A percentile compares a stretch with the other conserved stretches of the same genome.
phyloP scores from a whole-genome alignment of 192 early-diverging fungal genomes.

The Coemansia sp. region DNA sequence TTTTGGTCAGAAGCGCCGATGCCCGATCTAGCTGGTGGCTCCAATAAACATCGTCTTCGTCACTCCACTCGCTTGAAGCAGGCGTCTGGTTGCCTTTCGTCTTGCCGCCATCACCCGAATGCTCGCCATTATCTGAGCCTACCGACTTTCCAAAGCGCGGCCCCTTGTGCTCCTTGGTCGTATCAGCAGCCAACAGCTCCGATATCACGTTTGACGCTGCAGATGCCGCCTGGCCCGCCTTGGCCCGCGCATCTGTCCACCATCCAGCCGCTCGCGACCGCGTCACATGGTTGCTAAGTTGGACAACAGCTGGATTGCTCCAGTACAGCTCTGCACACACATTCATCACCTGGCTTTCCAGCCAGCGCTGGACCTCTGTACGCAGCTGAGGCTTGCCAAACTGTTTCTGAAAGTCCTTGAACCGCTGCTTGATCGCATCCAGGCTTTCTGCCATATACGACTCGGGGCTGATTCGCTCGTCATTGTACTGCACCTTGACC shows the following conservation, averaged over 20 bases:
- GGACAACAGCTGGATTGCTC: slow-evolving; percentile 71
- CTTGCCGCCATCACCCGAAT: background rate
- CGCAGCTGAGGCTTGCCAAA: slow-evolving; percentile 96
- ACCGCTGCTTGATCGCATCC: slow-evolving; percentile 89
- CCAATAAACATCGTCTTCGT: slow-evolving; percentile 70
- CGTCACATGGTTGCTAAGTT: slow-evolving; percentile 65
- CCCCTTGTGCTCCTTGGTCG: slow-evolving; percentile 49
- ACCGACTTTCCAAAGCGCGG: slow-evolving; percentile 26
- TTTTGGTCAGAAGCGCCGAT: slow-evolving; percentile 89
- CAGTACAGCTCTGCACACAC: slow-evolving; percentile 93
- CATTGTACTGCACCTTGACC: slow-evolving; percentile 99
- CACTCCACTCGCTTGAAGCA: slow-evolving; percentile 34
- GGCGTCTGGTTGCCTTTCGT: slow-evolving; percentile 4
- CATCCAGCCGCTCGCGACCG: slow-evolving; percentile 50
- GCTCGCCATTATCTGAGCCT: background rate
- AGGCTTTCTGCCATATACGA: slow-evolving; percentile 95
- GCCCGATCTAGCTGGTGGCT: slow-evolving; percentile 77
- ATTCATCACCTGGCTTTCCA: slow-evolving; percentile 87
- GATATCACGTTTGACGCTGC: slow-evolving; percentile 32
- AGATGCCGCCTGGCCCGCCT: slow-evolving; percentile 25
- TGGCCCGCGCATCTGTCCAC: slow-evolving; percentile 38
- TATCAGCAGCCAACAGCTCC: slow-evolving; percentile 40
- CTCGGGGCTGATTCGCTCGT: slow-evolving; percentile 91
- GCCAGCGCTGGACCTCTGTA: slow-evolving; percentile 86
- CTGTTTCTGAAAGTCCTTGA: slow-evolving; percentile 88